These are phyloP conservation scores for Bromus sterilis DNA, from an alignment of 176 grass and related monocot species.

Conservation along the genomic window DNA sequence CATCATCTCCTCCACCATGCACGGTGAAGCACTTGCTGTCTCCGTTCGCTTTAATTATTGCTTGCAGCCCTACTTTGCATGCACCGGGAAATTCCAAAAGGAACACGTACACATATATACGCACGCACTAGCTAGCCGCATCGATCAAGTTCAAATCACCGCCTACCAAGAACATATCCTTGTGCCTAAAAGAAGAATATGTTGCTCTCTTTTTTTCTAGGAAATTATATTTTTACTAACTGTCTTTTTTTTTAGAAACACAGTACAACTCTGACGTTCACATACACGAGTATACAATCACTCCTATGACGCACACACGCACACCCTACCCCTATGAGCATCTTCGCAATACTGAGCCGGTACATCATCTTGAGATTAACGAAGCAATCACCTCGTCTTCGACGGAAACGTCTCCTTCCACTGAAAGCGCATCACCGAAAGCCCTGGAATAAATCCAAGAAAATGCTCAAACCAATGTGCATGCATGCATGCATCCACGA, in stretches of 20 bases:
- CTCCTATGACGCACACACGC: too few relatives aligned
- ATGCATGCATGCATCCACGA: background rate
- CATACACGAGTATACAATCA: too few relatives aligned
- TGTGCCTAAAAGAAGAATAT: background rate
- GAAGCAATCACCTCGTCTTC: too few relatives aligned
- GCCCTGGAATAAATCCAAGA: too few relatives aligned
- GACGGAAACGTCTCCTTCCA: too few relatives aligned
- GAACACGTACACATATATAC: background rate
- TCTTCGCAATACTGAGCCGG: too few relatives aligned
- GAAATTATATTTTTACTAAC: background rate
- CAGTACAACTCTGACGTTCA: too few relatives aligned
- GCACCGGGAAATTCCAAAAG: constrained; percentile 44
- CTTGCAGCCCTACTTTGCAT: constrained; percentile 41
- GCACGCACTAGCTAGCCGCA: background rate
- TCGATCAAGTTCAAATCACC: constrained; percentile 11
- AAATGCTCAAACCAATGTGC: background rate
- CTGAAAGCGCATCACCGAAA: too few relatives aligned
- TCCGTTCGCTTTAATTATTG: constrained; percentile 54
- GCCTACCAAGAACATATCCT: background rate
- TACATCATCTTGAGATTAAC: too few relatives aligned
- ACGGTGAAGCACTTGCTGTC: constrained; percentile 34
- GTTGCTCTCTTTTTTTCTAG: background rate
- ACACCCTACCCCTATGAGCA: too few relatives aligned
- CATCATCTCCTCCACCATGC: constrained; percentile 51
- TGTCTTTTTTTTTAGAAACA: too few relatives aligned